These are phyloP conservation scores for Babesia sp. DNA, from an alignment of 169 alveolate genomes.

Conservation along the genomic window DNA sequence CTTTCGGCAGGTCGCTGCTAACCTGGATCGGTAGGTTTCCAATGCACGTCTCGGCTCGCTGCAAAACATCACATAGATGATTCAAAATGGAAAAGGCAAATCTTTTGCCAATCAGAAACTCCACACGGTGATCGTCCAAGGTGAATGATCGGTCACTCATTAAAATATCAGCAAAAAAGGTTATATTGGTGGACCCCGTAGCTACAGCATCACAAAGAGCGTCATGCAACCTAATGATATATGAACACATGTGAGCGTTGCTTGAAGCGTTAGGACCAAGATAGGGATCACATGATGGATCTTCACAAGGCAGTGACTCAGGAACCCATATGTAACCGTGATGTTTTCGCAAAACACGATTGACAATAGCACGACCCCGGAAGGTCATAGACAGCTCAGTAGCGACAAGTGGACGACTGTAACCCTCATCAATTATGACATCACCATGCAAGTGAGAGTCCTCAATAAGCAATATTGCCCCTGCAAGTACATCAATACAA, in stretches of 20 bases:
- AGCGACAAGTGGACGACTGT: constrained; percentile 7
- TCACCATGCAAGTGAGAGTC: constrained; percentile 3
- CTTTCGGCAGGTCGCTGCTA: neutral
- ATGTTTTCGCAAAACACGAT: neutral
- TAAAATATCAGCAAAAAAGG: neutral
- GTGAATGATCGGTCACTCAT: neutral
- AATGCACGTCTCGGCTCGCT: neutral
- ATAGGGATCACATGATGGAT: neutral
- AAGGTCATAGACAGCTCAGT: neutral
- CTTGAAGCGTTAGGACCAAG: neutral
- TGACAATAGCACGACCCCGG: neutral
- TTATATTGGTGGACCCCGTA: neutral
- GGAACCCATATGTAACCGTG: neutral
- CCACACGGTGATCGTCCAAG: neutral
- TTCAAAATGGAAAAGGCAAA: constrained; percentile 4
- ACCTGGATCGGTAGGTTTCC: constrained; percentile 7
- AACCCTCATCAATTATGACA: constrained; percentile 18
- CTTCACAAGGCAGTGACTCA: neutral
- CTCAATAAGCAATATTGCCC: constrained; percentile 6
- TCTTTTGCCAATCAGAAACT: neutral
- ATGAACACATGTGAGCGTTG: neutral
- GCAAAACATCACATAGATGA: constrained; percentile 5
- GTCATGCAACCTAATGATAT: neutral
- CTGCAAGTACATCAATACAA: neutral
- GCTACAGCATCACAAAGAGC: constrained; percentile 16